Evolutionary conservation across 257 asterid species (phyloP), one percentile per base, ranked within the genome.

Genomic region (Lithospermum erythrorhizon): DNA sequence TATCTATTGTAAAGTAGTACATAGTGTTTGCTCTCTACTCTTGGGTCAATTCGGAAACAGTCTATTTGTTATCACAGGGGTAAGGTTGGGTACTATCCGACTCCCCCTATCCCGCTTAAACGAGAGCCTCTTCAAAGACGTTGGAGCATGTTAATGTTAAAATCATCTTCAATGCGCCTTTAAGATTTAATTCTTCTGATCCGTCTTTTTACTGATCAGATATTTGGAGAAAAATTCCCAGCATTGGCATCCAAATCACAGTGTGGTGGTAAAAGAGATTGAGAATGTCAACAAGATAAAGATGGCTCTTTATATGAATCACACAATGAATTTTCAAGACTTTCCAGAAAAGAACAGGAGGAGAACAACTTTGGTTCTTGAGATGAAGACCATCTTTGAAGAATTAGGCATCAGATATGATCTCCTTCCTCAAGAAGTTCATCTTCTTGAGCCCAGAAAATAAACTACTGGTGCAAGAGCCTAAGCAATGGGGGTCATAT

Each of bases 221-320:
- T 84, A 84, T 55, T 65, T 90, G 23, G 96, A 84, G 75, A 77
- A 62, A 62, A 86, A 76, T 67, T 81, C 93, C 3, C 86, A 66
- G 29, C 68, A 67, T 58, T 91, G 98, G 98, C 83, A 91, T 70
- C 86, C 97, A 0, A 82, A 84, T 73, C 98, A 91, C 83, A 91
- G 61, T 53, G 67, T 91, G 35, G 93, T 84, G 48, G 96, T 88
- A 67, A 86, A 82, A 79, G 98, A 88, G 78, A 91, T 91, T 19
- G 95, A 91, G 66, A 83, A 84, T 19, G 77, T 84, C 72, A 87
- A 90, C 87, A 87, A 90, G 83, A 76, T 90, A 27, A 87, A 84
- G 75, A 84, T 90, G 90, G 88, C 65, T 48, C 59, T 89, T 51
- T 78, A 29, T 35, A 79, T 87, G 75, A 87, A 76, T 41, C 95